Evolutionary conservation across 2,329 filamentous ascomycete genomes (phyloP).

Genomic region (Apiospora pterosperma): DNA sequence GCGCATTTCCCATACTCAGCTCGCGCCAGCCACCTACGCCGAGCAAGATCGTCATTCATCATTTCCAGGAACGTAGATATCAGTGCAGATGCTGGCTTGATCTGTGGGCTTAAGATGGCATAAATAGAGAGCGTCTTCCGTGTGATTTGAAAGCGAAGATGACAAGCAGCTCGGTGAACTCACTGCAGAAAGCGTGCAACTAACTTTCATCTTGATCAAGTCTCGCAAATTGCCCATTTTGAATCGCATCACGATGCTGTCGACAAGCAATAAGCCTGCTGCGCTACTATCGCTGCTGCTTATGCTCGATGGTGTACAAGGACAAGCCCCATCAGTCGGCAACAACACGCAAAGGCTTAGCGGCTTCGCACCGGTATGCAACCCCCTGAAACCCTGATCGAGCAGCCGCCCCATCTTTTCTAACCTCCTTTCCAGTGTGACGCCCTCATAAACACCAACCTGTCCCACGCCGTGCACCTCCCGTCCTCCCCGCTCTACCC

Average conservation of each 20-base stretch:
- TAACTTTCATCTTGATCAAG: too few relatives aligned
- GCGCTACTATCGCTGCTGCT: neutral
- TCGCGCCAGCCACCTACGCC: neutral
- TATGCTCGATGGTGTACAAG: neutral
- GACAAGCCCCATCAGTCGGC: neutral
- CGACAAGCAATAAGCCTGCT: neutral
- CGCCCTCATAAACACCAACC: neutral
- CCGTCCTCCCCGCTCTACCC: constrained; percentile 8
- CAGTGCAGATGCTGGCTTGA: neutral
- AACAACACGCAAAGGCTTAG: neutral
- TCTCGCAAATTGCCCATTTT: neutral
- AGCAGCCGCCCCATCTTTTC: neutral
- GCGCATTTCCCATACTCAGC: neutral
- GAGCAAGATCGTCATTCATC: neutral
- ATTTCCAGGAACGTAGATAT: neutral
- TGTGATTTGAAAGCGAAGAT: neutral
- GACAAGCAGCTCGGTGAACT: neutral
- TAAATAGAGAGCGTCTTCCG: neutral
- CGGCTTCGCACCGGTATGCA: neutral
- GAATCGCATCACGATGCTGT: neutral
- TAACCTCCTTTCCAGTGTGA: constrained; percentile 3
- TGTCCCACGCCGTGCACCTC: constrained; percentile 7
- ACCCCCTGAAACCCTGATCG: neutral
- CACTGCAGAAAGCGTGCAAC: neutral
- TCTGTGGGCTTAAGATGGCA: neutral